phyloP scores from a whole-genome alignment of 768 basidiomycete genomes.

The Pholiota microspora region DNA sequence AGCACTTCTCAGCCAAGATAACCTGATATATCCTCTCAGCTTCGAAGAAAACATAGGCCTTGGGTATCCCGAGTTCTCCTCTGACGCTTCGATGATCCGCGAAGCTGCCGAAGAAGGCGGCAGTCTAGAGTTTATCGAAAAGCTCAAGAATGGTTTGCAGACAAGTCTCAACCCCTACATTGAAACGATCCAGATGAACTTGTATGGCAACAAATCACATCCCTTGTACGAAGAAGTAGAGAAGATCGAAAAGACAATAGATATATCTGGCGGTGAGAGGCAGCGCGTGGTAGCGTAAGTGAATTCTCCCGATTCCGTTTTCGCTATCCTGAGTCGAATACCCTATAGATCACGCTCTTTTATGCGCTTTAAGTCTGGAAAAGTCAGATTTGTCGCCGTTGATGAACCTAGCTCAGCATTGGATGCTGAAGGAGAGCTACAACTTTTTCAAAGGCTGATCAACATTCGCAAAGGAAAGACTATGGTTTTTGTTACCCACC shows the following conservation, averaged over 20 bases:
- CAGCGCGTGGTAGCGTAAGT: conserved; percentile 44
- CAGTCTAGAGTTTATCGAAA: conserved; percentile 37
- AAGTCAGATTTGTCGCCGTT: conserved; percentile 46
- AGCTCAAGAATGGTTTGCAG: conserved; percentile 36
- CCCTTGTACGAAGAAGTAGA: conserved; percentile 24
- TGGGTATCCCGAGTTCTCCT: conserved; percentile 21
- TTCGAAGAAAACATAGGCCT: conserved; percentile 39
- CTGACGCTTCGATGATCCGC: conserved; percentile 22
- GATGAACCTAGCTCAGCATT: conserved; percentile 61
- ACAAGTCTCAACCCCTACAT: conserved; percentile 35
- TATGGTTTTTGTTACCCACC: conserved; percentile 55
- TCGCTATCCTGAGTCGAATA: neutral
- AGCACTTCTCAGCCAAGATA: conserved; percentile 49
- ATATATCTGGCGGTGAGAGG: conserved; percentile 43
- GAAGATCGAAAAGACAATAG: conserved; percentile 23
- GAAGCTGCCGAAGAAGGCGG: conserved; percentile 38
- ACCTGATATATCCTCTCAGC: conserved; percentile 45
- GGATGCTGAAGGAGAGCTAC: conserved; percentile 52
- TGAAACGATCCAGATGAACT: conserved; percentile 23
- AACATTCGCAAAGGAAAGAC: conserved; percentile 44
- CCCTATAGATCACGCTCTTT: conserved; percentile 42
- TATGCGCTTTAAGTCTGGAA: conserved; percentile 37
- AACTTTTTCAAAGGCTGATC: conserved; percentile 40
- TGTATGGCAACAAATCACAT: conserved; percentile 29
- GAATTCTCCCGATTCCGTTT: neutral